These are phyloP conservation scores for Geranomyces michiganensis DNA, from an alignment of 192 early-diverging fungal genomes.

Conservation along the genomic window DNA sequence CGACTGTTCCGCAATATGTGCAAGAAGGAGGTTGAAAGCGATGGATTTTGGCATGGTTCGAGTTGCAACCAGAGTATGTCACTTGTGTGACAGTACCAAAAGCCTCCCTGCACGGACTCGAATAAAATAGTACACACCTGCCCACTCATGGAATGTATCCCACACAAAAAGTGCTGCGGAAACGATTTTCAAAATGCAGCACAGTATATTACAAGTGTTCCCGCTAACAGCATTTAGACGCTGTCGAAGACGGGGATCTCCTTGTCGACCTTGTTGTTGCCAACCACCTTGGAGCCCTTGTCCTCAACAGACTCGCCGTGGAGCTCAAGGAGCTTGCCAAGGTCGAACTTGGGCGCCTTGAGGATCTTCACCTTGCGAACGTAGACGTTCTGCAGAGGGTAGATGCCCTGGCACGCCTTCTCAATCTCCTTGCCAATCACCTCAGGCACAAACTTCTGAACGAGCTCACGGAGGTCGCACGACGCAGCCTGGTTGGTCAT, in stretches of 20 bases:
- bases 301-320: slow-evolving; percentile 85
- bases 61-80: too few species aligned
- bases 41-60: too few species aligned
- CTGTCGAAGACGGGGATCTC: slow-evolving; percentile 56
- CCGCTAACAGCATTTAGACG: slow-evolving; percentile 23
- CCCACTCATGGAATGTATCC: too few species aligned
- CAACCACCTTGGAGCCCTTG: slow-evolving; percentile 78
- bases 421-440: slow-evolving; percentile 97
- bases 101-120: too few species aligned
- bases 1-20: too few species aligned
- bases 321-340: slow-evolving; percentile 94
- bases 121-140: too few species aligned
- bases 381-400: slow-evolving; percentile 96
- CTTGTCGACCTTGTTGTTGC: slow-evolving; percentile 78
- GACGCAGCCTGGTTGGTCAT: slow-evolving; percentile 81
- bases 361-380: slow-evolving; percentile 99
- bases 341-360: slow-evolving; percentile 95
- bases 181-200: too few species aligned
- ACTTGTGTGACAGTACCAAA: too few species aligned
- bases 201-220: not conserved
- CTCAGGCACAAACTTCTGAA: slow-evolving; percentile 96
- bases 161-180: too few species aligned
- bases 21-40: too few species aligned
- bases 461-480: slow-evolving; percentile 93
- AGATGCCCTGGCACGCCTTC: slow-evolving; percentile 97